Conservation (phyloP, 441 rosid species). For the Aleurites moluccanus region DNA sequence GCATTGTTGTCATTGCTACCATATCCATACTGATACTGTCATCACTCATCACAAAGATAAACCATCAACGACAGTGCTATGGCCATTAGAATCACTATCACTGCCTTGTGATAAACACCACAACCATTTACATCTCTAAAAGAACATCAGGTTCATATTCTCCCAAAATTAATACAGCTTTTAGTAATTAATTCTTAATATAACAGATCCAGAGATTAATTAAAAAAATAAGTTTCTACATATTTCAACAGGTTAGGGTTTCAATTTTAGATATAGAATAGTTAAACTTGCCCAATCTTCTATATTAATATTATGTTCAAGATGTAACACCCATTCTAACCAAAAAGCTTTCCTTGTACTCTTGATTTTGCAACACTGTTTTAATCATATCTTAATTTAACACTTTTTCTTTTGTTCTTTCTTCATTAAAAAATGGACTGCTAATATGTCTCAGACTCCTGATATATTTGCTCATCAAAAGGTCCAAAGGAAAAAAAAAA, state of each 20-base stretch:
- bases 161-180: neutral
- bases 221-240: neutral
- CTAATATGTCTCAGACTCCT: neutral
- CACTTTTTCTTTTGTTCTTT: neutral
- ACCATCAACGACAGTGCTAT: neutral
- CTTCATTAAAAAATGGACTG: neutral
- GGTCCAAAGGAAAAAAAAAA: neutral
- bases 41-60: neutral
- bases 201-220: neutral
- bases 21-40: too few species aligned
- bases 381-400: neutral
- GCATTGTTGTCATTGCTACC: neutral
- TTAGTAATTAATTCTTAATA: neutral
- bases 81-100: neutral
- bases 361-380: neutral
- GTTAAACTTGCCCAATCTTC: neutral
- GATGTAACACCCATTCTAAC: neutral
- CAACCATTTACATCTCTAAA: too few species aligned
- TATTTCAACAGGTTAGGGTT: neutral
- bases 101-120: too few species aligned
- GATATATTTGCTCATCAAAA: neutral
- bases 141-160: neutral
- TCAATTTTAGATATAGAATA: too few species aligned
- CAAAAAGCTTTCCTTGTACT: neutral
- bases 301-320: neutral